phyloP scores from a whole-genome alignment of 371 early-diverging fungal genomes.

The Mortierella polycephala region DNA sequence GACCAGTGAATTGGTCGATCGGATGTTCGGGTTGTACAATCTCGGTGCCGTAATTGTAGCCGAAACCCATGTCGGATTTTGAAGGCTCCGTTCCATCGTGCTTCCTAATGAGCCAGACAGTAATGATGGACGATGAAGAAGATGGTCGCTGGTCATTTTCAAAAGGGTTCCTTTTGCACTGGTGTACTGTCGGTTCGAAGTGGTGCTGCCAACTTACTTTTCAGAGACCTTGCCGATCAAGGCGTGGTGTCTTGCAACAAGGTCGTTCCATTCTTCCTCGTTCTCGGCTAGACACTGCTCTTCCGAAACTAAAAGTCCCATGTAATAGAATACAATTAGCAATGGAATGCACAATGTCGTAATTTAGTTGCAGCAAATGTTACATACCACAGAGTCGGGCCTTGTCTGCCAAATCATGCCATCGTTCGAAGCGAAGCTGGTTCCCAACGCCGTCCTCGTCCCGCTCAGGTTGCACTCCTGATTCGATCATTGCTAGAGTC shows the following conservation, averaged over 20 bases:
- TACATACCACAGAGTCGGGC: constrained; percentile 61
- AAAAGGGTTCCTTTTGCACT: not conserved
- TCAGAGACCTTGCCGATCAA: constrained; percentile 39
- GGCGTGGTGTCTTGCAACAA: constrained; percentile 44
- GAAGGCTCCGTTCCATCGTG: constrained; percentile 1
- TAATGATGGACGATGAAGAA: not conserved
- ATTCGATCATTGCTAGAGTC: constrained; percentile 24
- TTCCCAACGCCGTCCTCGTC: constrained; percentile 60
- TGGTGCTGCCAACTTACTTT: constrained; percentile 17
- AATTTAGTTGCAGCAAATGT: not conserved
- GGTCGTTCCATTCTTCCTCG: constrained; percentile 52
- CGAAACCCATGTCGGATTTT: constrained; percentile 10
- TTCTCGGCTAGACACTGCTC: constrained; percentile 44
- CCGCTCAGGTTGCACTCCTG: constrained; percentile 44
- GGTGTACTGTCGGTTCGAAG: not conserved
- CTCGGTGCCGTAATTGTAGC: constrained; percentile 37
- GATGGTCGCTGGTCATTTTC: too few species aligned
- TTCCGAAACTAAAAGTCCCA: constrained; percentile 25
- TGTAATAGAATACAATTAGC: not conserved
- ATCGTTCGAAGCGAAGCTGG: constrained; percentile 64
- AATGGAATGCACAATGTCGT: not conserved
- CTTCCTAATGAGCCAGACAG: not conserved
- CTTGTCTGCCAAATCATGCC: constrained; percentile 67
- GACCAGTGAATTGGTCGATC: constrained; percentile 4
- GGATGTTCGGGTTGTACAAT: constrained; percentile 2